Conservation (phyloP, 257 asterid species). For the Hygrophila difformis region DNA sequence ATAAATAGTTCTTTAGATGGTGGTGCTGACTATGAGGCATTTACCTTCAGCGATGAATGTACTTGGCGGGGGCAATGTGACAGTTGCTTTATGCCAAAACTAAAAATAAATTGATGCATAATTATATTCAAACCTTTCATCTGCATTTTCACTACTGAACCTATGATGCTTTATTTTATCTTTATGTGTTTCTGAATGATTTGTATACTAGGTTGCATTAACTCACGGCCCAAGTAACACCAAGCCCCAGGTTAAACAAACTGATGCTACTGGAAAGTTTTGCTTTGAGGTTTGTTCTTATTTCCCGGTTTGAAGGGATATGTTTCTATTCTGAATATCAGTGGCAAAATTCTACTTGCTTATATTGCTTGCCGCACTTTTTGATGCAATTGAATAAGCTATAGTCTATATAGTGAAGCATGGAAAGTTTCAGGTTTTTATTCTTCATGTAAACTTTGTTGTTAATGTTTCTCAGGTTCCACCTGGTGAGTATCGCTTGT, state of each 20-base stretch:
- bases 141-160: slow-evolving; percentile 1
- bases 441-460: slow-evolving; percentile 12
- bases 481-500: slow-evolving; percentile 86
- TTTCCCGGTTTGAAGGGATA: slow-evolving; percentile 12
- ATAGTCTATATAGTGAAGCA: background rate
- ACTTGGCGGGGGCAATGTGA: slow-evolving; percentile 12
- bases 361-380: background rate
- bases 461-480: slow-evolving; percentile 55
- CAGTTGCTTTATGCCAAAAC: slow-evolving; percentile 9
- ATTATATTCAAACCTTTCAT: slow-evolving; percentile 6
- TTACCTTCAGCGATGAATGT: slow-evolving; percentile 15
- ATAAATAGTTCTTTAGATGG: slow-evolving; percentile 1
- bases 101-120: no score
- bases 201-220: slow-evolving; percentile 67
- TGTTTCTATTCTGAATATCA: background rate
- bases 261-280: slow-evolving; percentile 66
- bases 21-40: slow-evolving; percentile 7
- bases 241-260: slow-evolving; percentile 75
- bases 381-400: slow-evolving; percentile 9
- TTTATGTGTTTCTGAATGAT: background rate
- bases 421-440: slow-evolving; percentile 11
- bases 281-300: slow-evolving; percentile 73
- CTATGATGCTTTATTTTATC: slow-evolving; percentile 8
- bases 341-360: background rate
- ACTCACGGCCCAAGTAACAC: slow-evolving; percentile 92